Evolutionary conservation across 2,329 filamentous ascomycete species (phyloP), one percentile per base, ranked within the genome.

Genomic region (Mariannaea elegans): DNA sequence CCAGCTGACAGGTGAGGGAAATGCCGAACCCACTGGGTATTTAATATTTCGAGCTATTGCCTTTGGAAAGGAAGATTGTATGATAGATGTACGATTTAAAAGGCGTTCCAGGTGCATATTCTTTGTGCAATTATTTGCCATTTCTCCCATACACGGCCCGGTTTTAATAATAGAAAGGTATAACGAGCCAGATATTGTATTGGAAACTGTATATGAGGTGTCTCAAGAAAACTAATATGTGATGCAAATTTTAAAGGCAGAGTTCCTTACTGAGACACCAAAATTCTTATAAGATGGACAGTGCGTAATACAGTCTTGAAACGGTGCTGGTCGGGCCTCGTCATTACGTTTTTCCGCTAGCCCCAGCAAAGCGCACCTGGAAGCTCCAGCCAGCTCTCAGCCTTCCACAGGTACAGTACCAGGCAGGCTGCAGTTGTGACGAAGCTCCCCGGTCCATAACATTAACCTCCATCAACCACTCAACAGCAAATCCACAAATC

Each of bases 361-460:
- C 27, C 49, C 49, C 41, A 38, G 56, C 41, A 49, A 41, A 29
- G 55, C 39, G 60, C 32, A 60, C 64, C 59, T 49, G 53, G 56
- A 62, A 73, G 73, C 71, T 73, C 68, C 54, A 62, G 64, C 63
- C 63, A 69, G 72, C 71, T 71, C 62, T 67, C 65, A 69, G 68
- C 69, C 66, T 68, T 70, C 60, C 58, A 47, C 38, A 67, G 65
- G 65, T 70, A 52, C 64, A 64, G 65, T 70, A 52, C 64, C 38
- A 63, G 72, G 69, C 63, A 77, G 75, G 75, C 75, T 77, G 66
- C 75, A 69, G 72, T 66, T 72, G 73, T 77, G 75, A 77, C 75
- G 75, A 77, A 77, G 75, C 75, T 75, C 69, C 70, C 66, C 65
- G 59, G 56, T 50, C 50, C 65, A 64, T 65, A 65, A 69, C 66